Base-by-base conservation (phyloP, 164 flowering plant genomes). In the Umbellularia californica region DNA sequence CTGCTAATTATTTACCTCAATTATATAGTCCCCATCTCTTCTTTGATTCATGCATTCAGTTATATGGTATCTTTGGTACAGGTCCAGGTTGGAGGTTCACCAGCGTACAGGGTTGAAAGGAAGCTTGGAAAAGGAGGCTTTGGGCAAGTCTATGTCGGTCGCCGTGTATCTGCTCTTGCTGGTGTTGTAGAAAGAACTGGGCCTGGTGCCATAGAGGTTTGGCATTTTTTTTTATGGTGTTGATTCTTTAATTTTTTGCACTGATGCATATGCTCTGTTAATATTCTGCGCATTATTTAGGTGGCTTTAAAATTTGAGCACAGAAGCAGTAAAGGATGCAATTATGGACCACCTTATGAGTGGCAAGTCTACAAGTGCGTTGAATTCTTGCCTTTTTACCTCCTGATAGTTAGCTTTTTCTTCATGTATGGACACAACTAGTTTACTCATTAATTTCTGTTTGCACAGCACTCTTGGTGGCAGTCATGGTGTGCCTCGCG, bases 71-170 rank as follows among this genome's bases (percentile, higher is more conserved):
- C 60, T 58, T 41, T 75, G 69, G 52, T 84, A 77, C 93, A 95
- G 99, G 92, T 95, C 14, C 89, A 85, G 75, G 96, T 95, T 69
- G 96, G 93, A 70, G 85, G 87, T 77, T 92, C 96, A 20, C 97
- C 98, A 35, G 3, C 75, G 28, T 92, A 92, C 76, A 82, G 70
- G 80, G 73, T 87, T 71, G 98, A 91, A 12, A 89, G 80, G 76
- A 92, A 92, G 81, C 82, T 92, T 20, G 98, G 98, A 3, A 94
- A 92, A 79, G 97, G 98, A 75, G 98, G 97, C 7, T 93, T 92
- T 83, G 97, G 98, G 20, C 98, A 93, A 78, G 98, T 93, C 0
- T 90, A 90, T 83, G 93, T 92, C 78, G 98, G 98, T 24, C 85
- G 91, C 3, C 86, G 92, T 1, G 60, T 87, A 50, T 76, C 85